Base-by-base conservation (phyloP, 2,329 filamentous ascomycete species). In the Zymoseptoria passerinii region DNA sequence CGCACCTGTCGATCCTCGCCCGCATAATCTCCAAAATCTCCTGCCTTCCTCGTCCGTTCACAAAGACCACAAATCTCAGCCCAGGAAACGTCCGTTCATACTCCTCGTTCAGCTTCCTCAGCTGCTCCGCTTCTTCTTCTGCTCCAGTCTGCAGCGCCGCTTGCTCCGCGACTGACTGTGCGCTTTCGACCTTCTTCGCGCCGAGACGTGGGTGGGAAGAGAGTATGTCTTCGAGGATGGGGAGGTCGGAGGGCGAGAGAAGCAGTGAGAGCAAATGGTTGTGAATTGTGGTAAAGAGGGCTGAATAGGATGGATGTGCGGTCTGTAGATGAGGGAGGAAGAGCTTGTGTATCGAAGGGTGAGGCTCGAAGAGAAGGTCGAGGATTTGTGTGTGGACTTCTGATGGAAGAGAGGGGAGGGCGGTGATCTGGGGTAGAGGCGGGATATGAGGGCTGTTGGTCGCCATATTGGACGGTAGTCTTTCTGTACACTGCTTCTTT, bases 61-160 rank as follows among this genome's bases (percentile, higher is more conserved):
- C 92, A 72, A 96, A 96, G 18, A 92, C 89, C 69, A 96, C 90
- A 77, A 95, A 96, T 74, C 87, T 81, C 70, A 96, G 72, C 0
- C 92, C 90, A 0, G 90, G 90, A 72, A 92, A 96, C 57, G 68
- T 80, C n/a, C 76, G 77, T 73, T 96, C 92, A 70, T 96, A 96
- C 73, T 89, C 83, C 9, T 73, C 74, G 70, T 96, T 96, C 67
- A 96, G 73, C 28, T 69, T 70, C 6, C 76, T 78, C 61, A 96
- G 74, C 67, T 77, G 73, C 59, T 77, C 75, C 8, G 76, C 77
- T 68, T 88, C 84, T 13, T 44, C 35, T 51, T 83, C 81, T 35
- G 73, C 73, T 58, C 62, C 67, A 10, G 69, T 70, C 57, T 87
- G 82, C 61, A 96, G 74, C 67, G 88, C 85, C 18, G 87, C 88